A percentile compares a stretch with the other conserved stretches of the same genome.
Evolutionary conservation across 2,329 filamentous ascomycete species (phyloP).

Genomic region (Waltergamsia citrina): DNA sequence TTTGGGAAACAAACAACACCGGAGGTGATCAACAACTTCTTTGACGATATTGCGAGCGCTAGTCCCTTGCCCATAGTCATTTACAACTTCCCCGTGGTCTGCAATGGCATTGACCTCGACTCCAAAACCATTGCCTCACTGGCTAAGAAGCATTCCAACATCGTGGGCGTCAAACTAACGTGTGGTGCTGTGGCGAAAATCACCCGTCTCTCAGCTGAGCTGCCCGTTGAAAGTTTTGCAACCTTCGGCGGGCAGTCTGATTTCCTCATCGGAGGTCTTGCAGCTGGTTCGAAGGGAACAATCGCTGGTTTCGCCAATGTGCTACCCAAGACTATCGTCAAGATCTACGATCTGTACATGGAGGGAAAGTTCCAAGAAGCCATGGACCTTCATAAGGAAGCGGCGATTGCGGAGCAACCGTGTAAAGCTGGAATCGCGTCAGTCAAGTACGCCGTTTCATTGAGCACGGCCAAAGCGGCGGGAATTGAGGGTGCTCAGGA

Average conservation of each 20-base stretch:
- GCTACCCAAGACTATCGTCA: slow-evolving; percentile 45
- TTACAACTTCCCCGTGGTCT: slow-evolving; percentile 62
- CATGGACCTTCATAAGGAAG: slow-evolving; percentile 47
- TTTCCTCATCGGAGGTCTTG: slow-evolving; percentile 54
- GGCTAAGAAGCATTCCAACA: slow-evolving; percentile 23
- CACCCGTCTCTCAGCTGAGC: slow-evolving; percentile 36
- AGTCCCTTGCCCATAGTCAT: slow-evolving; percentile 49
- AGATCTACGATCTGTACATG: slow-evolving; percentile 52
- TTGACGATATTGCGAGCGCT: slow-evolving; percentile 40
- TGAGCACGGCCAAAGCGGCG: slow-evolving; percentile 48
- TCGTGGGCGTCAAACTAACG: slow-evolving; percentile 57
- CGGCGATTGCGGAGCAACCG: slow-evolving; percentile 55
- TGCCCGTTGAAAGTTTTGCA: slow-evolving; percentile 16
- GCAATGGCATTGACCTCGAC: slow-evolving; percentile 59
- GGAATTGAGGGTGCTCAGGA: slow-evolving; percentile 50
- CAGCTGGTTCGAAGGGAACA: slow-evolving; percentile 47
- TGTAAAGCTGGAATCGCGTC: slow-evolving; percentile 58
- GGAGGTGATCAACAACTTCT: slow-evolving; percentile 50
- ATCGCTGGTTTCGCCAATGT: slow-evolving; percentile 56
- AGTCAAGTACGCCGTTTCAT: slow-evolving; percentile 56
- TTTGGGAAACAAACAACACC: slow-evolving; percentile 53
- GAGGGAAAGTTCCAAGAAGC: slow-evolving; percentile 49
- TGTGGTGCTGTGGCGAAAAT: slow-evolving; percentile 51
- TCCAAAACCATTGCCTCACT: slow-evolving; percentile 55
- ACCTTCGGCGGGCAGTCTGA: slow-evolving; percentile 66